Conservation (phyloP, 768 basidiomycete species). For the Russula dissimulans region DNA sequence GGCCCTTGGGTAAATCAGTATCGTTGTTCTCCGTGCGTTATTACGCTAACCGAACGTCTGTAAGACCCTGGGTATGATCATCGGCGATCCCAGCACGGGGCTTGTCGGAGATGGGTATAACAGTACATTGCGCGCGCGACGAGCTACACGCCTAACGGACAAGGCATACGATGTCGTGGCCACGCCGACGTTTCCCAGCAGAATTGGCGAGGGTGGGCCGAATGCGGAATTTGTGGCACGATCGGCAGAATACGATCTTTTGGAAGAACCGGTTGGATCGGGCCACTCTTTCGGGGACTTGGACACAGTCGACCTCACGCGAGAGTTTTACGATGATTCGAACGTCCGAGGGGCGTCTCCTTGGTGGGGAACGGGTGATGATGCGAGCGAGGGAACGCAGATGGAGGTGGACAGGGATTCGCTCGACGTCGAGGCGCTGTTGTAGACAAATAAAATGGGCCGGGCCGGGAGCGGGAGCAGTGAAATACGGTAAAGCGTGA, state of each 20-base stretch:
- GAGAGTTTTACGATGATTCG: background rate
- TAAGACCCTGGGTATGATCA: conserved; percentile 7
- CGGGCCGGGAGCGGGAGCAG: too few species aligned
- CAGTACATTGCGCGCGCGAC: background rate
- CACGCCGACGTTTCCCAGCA: background rate
- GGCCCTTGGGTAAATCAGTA: conserved; percentile 12
- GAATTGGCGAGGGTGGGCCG: background rate
- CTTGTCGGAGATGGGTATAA: background rate
- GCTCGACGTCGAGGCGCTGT: background rate
- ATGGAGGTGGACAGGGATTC: background rate
- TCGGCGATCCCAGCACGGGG: background rate
- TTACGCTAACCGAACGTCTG: background rate
- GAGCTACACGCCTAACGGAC: conserved; percentile 4
- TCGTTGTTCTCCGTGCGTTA: background rate
- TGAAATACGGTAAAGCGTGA: background rate
- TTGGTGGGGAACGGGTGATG: background rate
- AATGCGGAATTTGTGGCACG: background rate
- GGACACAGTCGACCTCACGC: background rate
- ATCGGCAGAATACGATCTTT: conserved; percentile 1
- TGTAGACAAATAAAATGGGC: background rate
- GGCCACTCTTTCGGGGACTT: background rate
- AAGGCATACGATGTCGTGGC: background rate
- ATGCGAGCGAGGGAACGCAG: background rate
- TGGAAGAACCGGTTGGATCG: background rate
- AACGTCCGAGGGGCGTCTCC: background rate